Evolutionary conservation across 306 rosid genomes (phyloP).

Genomic region (Acacia acuminata): DNA sequence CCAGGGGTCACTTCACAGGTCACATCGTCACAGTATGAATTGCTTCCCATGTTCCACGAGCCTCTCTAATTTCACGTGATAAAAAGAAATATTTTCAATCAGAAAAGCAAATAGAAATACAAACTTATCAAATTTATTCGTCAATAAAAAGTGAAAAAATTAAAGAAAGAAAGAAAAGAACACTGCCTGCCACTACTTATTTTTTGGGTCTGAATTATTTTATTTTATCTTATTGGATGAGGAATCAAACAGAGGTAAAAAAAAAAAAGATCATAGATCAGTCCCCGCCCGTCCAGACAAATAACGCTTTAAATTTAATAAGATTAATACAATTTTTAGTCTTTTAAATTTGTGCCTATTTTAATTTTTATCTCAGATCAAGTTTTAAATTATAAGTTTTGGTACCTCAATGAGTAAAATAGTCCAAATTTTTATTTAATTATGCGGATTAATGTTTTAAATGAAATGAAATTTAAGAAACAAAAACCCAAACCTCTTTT

Average conservation of each 20-base stretch:
- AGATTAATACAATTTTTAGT: too few relatives aligned
- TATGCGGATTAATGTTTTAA: fast-evolving
- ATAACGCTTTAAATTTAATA: too few relatives aligned
- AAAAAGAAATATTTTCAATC: neutral
- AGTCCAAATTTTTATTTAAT: too few relatives aligned
- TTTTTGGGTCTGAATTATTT: neutral
- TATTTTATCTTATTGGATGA: neutral
- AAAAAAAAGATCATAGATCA: too few relatives aligned
- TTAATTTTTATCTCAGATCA: too few relatives aligned
- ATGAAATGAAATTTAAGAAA: too few relatives aligned
- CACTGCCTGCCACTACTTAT: neutral
- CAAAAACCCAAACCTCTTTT: too few relatives aligned
- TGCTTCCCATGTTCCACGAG: neutral
- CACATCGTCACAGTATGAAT: neutral
- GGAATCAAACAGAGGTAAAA: neutral
- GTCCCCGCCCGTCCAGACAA: neutral
- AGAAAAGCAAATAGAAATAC: neutral
- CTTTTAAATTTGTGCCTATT: too few relatives aligned
- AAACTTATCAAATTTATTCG: neutral
- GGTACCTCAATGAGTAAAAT: fast-evolving
- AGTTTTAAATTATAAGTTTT: too few relatives aligned
- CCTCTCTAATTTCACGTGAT: neutral
- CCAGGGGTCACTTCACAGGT: neutral
- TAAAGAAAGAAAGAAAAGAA: neutral
- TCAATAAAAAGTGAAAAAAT: neutral